Evolutionary conservation across 1,139 yeast species (phyloP).

Genomic region (Diutina rugosa): DNA sequence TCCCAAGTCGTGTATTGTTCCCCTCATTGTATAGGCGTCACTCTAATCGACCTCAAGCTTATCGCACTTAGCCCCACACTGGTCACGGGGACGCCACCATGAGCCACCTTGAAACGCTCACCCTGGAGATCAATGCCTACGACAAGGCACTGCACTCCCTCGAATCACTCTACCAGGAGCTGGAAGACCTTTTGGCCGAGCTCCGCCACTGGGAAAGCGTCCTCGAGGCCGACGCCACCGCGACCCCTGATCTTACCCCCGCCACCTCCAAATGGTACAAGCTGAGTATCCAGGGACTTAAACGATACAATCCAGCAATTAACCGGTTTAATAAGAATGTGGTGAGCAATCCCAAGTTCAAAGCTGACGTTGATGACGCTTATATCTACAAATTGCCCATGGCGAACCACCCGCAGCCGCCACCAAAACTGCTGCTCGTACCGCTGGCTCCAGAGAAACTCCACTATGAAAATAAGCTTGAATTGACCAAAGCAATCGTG

Average conservation of each 20-base stretch:
- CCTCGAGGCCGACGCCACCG: constrained; percentile 8
- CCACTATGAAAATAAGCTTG: constrained; percentile 18
- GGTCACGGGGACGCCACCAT: constrained; percentile 3
- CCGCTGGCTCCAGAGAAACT: constrained; percentile 3
- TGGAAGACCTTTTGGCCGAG: constrained; percentile 14
- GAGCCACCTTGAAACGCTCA: constrained; percentile 16
- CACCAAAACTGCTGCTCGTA: background rate
- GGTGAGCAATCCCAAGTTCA: constrained; percentile 17
- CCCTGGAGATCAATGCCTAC: constrained; percentile 15
- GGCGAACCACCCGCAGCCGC: background rate
- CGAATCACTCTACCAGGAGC: constrained; percentile 11
- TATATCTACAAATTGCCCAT: constrained; percentile 20
- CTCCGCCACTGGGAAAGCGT: constrained; percentile 17
- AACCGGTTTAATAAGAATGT: constrained; percentile 25
- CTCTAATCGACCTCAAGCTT: background rate
- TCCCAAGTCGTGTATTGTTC: too few relatives aligned
- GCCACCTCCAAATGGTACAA: constrained; percentile 21
- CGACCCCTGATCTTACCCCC: constrained; percentile 2
- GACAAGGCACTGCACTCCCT: constrained; percentile 4
- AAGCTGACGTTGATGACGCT: constrained; percentile 28
- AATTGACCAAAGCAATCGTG: constrained; percentile 27
- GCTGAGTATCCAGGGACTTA: constrained; percentile 19
- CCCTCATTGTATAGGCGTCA: too few relatives aligned
- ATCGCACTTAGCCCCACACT: background rate
- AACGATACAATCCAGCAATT: constrained; percentile 24